Evolutionary conservation across 129 eudicot species (phyloP).

Genomic region (Smallanthus sonchifolius): DNA sequence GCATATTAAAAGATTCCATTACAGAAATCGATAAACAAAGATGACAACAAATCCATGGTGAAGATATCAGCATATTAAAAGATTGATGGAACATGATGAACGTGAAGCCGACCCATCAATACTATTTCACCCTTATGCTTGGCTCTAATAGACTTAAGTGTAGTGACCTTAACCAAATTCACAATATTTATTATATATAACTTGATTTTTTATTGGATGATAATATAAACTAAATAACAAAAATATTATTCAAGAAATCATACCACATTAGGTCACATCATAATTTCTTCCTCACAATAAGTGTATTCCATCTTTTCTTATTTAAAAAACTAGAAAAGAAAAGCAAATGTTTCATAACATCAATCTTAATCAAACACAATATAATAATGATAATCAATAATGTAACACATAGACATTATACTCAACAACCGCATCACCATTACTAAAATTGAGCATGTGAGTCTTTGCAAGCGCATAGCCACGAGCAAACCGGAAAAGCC

Average conservation of each 20-base stretch:
- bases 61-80: too few relatives aligned
- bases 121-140: too few relatives aligned
- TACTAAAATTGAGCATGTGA: constrained; percentile 5
- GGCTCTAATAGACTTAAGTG: too few relatives aligned
- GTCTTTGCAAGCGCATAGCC: constrained; percentile 53
- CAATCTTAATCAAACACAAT: neutral
- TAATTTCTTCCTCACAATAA: neutral
- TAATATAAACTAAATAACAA: neutral
- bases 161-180: too few relatives aligned
- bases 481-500: constrained; percentile 12
- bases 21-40: too few relatives aligned
- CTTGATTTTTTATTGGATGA: neutral
- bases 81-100: too few relatives aligned
- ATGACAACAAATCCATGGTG: too few relatives aligned
- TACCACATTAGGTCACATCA: neutral
- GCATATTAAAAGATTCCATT: too few relatives aligned
- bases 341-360: neutral
- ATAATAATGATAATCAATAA: constrained; percentile 28
- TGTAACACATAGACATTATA: constrained; percentile 44
- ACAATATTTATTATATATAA: too few relatives aligned
- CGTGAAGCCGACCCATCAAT: too few relatives aligned
- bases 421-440: constrained; percentile 47
- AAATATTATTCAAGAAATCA: neutral
- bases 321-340: neutral
- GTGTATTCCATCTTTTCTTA: neutral